Percentiles rank a stretch among this genome's conserved stretches.
Evolutionary conservation across 805 yeast species (phyloP).

Genomic region (Candida nitratophila): DNA sequence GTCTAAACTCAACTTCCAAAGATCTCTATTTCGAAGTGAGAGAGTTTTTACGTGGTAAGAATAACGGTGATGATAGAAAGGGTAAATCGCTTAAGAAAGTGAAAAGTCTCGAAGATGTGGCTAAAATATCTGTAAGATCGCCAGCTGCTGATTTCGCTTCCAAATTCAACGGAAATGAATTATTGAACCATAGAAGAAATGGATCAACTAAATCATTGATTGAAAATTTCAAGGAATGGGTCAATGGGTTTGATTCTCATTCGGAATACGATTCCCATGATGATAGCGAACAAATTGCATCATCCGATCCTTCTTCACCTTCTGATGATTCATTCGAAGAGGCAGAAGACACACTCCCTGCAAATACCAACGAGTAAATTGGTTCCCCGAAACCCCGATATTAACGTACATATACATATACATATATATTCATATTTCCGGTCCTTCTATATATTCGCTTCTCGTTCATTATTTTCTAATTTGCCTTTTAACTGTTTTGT

Average conservation of each 20-base stretch:
- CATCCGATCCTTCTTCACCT: neutral
- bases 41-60: constrained; percentile 48
- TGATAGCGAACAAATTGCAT: constrained; percentile 3
- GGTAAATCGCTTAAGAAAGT: neutral
- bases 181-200: constrained; percentile 17
- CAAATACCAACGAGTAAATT: no score
- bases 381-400: no score
- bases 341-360: neutral
- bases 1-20: constrained; percentile 63
- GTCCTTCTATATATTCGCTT: no score
- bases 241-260: constrained; percentile 21
- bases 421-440: no score
- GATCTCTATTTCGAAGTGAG: constrained; percentile 83
- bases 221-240: constrained; percentile 29
- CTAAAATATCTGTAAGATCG: constrained; percentile 22
- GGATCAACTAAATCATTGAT: constrained; percentile 13
- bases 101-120: neutral
- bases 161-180: constrained; percentile 51
- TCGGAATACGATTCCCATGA: constrained; percentile 16
- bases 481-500: no score
- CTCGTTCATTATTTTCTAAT: no score
- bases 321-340: constrained; percentile 1
- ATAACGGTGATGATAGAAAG: constrained; percentile 1
- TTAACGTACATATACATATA: no score
- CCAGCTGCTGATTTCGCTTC: constrained; percentile 67